phyloP scores from a whole-genome alignment of 768 basidiomycete species.

The Pleurotus sapidus region DNA sequence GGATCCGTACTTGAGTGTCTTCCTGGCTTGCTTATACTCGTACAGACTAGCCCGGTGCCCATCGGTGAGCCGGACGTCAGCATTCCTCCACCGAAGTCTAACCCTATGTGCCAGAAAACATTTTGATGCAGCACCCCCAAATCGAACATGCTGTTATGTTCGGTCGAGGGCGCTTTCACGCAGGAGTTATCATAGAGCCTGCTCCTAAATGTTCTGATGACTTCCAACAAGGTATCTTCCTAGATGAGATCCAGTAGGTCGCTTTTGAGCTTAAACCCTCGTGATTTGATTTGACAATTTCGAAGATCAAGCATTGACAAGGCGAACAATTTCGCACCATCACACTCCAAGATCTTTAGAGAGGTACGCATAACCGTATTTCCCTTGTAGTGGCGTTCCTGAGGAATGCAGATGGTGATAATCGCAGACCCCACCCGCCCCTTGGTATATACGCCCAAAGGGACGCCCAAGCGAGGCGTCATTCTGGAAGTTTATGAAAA shows the following conservation, averaged over 20 bases:
- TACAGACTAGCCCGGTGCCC: constrained; percentile 32
- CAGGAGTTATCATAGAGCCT: constrained; percentile 32
- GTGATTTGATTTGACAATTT: not conserved
- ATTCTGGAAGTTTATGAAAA: constrained; percentile 17
- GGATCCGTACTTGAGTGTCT: not conserved
- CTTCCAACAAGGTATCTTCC: constrained; percentile 19
- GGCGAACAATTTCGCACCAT: constrained; percentile 20
- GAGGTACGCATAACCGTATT: constrained; percentile 12
- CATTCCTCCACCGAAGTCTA: constrained; percentile 11
- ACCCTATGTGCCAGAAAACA: constrained; percentile 27
- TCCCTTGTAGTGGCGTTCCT: too few relatives aligned
- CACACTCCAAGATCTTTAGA: constrained; percentile 26
- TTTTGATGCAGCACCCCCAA: constrained; percentile 26
- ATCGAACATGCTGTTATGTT: constrained; percentile 32
- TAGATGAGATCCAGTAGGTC: constrained; percentile 20
- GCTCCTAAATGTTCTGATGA: constrained; percentile 15
- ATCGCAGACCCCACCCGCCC: constrained; percentile 27
- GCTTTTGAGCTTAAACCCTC: constrained; percentile 5
- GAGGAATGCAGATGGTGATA: constrained; percentile 16
- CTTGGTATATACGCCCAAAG: constrained; percentile 28
- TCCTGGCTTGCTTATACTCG: not conserved
- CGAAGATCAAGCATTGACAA: constrained; percentile 20
- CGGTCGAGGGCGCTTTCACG: constrained; percentile 30
- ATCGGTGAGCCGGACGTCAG: constrained; percentile 20
- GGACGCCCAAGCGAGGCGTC: constrained; percentile 24